Evolutionary conservation across 129 eudicot species (phyloP).

Genomic region (Artemisia tridentata): DNA sequence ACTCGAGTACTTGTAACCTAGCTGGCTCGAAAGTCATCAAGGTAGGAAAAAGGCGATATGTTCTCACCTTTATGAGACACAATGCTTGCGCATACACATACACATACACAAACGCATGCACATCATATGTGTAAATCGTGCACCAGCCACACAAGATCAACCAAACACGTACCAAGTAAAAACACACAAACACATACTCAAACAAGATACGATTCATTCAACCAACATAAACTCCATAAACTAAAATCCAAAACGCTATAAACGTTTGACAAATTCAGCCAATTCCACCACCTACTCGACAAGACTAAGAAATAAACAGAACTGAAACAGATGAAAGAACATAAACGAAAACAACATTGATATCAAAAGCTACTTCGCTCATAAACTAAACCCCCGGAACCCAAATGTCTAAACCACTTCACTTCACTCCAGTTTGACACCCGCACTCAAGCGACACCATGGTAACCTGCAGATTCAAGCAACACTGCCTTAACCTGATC

Average conservation of each 20-base stretch:
- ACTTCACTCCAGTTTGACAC: background rate
- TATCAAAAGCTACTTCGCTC: slow-evolving; percentile 16
- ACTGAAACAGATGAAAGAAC: background rate
- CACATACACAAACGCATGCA: background rate
- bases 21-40: background rate
- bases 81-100: background rate
- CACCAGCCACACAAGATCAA: background rate
- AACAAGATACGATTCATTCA: slow-evolving; percentile 9
- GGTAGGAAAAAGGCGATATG: background rate
- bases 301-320: background rate
- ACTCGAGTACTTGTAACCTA: background rate
- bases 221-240: slow-evolving; percentile 6
- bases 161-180: background rate
- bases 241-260: slow-evolving; percentile 12
- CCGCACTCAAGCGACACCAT: slow-evolving; percentile 53
- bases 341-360: slow-evolving; percentile 6
- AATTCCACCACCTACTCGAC: slow-evolving; percentile 1
- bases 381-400: slow-evolving; percentile 2
- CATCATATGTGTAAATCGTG: no score
- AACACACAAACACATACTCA: background rate
- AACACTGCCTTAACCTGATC: slow-evolving; percentile 84
- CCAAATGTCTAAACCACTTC: slow-evolving; percentile 15
- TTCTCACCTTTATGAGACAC: background rate
- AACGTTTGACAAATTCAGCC: slow-evolving; percentile 3
- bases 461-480: slow-evolving; percentile 77